phyloP scores from a whole-genome alignment of 2,329 filamentous ascomycete species.

The Lachnellula suecica region DNA sequence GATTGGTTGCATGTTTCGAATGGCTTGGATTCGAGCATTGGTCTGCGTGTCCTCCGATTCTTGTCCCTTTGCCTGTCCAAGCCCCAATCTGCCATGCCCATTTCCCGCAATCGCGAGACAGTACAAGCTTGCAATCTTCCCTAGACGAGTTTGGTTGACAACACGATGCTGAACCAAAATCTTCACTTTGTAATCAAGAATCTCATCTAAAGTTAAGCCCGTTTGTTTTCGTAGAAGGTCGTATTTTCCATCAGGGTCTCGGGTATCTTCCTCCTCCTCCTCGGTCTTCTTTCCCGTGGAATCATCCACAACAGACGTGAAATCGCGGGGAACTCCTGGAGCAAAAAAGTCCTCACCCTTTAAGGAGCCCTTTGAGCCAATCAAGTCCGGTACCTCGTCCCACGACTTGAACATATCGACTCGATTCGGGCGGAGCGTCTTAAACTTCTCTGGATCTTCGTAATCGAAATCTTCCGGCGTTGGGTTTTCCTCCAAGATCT shows the following conservation, averaged over 20 bases:
- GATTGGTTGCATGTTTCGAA: conserved; percentile 92
- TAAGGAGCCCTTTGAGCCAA: conserved; percentile 25
- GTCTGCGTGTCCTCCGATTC: conserved; percentile 65
- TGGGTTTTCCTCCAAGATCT: conserved; percentile 18
- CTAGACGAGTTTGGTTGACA: conserved; percentile 91
- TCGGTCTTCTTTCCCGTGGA: conserved; percentile 15
- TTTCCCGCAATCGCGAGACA: conserved; percentile 83
- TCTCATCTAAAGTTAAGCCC: conserved; percentile 51
- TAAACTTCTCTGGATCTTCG: conserved; percentile 8
- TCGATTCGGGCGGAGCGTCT: conserved; percentile 16
- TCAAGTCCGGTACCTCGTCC: conserved; percentile 19
- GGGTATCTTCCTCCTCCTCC: conserved; percentile 23
- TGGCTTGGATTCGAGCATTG: conserved; percentile 78
- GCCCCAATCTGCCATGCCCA: conserved; percentile 77
- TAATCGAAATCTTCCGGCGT: conserved; percentile 2
- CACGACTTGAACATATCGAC: conserved; percentile 19
- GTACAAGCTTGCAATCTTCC: conserved; percentile 81
- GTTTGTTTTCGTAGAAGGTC: conserved; percentile 45
- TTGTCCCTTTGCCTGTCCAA: conserved; percentile 86
- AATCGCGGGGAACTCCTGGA: conserved; percentile 25
- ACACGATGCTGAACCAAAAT: conserved; percentile 72
- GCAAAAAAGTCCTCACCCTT: conserved; percentile 17
- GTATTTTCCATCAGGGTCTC: conserved; percentile 35
- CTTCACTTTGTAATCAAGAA: conserved; percentile 63
- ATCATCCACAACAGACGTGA: conserved; percentile 11